Percentiles rank a stretch among this genome's conserved stretches.
These are phyloP conservation scores for Paxillus ammoniavirescens DNA, from an alignment of 768 basidiomycete species.

Conservation along the genomic window DNA sequence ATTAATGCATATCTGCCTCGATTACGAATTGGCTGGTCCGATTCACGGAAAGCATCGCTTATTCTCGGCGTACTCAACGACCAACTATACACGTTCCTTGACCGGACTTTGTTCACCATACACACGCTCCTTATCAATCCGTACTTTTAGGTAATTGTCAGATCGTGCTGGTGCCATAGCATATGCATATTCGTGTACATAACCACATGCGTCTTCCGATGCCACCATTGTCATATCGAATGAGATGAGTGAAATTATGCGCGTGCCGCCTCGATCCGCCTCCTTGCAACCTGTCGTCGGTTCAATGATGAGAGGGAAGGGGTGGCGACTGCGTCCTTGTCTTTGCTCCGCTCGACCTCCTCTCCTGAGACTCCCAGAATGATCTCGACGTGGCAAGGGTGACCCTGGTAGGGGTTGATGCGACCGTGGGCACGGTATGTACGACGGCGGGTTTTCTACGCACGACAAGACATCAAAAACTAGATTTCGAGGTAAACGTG, in stretches of 20 bases:
- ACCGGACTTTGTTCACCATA: not conserved
- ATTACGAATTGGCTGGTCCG: not conserved
- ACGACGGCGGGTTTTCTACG: constrained; percentile 94
- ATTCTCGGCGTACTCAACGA: not conserved
- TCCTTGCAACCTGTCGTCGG: constrained; percentile 84
- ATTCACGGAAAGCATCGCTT: too few species aligned
- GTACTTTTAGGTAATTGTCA: not conserved
- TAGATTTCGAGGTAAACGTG: not conserved
- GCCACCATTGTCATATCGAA: constrained; percentile 9
- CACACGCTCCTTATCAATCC: constrained; percentile 8
- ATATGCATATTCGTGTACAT: constrained; percentile 33
- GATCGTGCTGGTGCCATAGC: constrained; percentile 19
- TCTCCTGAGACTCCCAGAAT: constrained; percentile 78
- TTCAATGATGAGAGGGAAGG: constrained; percentile 65
- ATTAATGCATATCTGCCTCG: not conserved
- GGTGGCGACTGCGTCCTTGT: constrained; percentile 57
- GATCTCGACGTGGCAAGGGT: constrained; percentile 95
- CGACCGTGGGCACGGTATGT: constrained; percentile 98
- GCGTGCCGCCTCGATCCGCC: constrained; percentile 83
- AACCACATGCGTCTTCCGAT: constrained; percentile 16
- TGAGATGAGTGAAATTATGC: constrained; percentile 36
- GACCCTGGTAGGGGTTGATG: constrained; percentile 98
- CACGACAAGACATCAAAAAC: constrained; percentile 1
- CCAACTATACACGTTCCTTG: not conserved
- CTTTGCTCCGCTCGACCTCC: constrained; percentile 91